These are phyloP conservation scores for Coniochaeta sp. DNA, from an alignment of 2,329 filamentous ascomycete species.

Conservation along the genomic window DNA sequence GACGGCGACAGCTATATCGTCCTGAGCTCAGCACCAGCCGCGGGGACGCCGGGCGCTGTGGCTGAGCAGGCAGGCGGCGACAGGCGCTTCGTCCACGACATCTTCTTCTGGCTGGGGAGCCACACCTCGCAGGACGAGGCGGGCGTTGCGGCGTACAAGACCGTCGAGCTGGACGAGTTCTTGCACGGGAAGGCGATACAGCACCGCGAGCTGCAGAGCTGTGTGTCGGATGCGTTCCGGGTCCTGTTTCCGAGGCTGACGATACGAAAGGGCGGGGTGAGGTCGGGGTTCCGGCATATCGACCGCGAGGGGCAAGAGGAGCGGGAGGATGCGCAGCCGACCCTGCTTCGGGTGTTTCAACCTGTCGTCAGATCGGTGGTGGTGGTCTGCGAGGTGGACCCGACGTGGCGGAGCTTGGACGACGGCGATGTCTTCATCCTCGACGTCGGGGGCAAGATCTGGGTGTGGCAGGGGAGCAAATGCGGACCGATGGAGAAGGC, in stretches of 20 bases:
- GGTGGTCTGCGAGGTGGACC: slow-evolving; percentile 57
- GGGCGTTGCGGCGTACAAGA: slow-evolving; percentile 63
- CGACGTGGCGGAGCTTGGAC: slow-evolving; percentile 54
- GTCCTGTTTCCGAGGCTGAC: slow-evolving; percentile 51
- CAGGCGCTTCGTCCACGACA: slow-evolving; percentile 50
- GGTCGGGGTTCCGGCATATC: slow-evolving; percentile 57
- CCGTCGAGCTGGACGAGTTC: slow-evolving; percentile 63
- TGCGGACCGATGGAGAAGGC: slow-evolving; percentile 64
- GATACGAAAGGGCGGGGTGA: slow-evolving; percentile 54
- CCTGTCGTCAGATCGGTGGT: slow-evolving; percentile 40
- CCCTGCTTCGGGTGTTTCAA: slow-evolving; percentile 57
- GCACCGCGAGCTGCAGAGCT: slow-evolving; percentile 55
- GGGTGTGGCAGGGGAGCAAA: slow-evolving; percentile 60
- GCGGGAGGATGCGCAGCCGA: slow-evolving; percentile 29
- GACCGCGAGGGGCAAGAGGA: slow-evolving; percentile 33
- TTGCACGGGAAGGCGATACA: slow-evolving; percentile 54
- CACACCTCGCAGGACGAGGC: slow-evolving; percentile 63
- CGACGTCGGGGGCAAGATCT: slow-evolving; percentile 57
- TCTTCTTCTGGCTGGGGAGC: slow-evolving; percentile 64
- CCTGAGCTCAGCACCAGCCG: slow-evolving; percentile 46
- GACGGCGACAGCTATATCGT: slow-evolving; percentile 65
- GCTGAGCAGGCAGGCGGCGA: slow-evolving; percentile 29
- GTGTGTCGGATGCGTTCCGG: slow-evolving; percentile 53
- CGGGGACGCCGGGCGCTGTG: not conserved
- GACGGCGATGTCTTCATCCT: slow-evolving; percentile 60